Conservation (phyloP, 768 basidiomycete genomes). For the Boletus insuetus region DNA sequence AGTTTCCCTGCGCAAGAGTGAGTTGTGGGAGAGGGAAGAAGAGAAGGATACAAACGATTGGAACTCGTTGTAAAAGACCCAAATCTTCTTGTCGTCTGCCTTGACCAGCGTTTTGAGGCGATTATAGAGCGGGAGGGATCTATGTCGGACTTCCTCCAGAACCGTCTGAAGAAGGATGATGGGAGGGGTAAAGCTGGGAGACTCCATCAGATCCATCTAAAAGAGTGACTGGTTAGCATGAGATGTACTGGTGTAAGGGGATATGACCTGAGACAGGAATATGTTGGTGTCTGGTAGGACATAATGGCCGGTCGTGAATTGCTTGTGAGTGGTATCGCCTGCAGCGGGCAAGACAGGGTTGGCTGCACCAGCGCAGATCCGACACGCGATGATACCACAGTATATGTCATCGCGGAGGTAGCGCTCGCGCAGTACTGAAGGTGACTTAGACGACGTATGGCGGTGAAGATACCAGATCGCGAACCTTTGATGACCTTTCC, state of each 20-base stretch:
- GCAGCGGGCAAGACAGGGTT: constrained; percentile 51
- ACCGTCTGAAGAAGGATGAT: constrained; percentile 94
- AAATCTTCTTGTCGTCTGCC: constrained; percentile 81
- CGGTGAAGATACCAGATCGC: constrained; percentile 1
- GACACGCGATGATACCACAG: constrained; percentile 78
- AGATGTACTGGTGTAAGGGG: not conserved
- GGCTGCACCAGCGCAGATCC: constrained; percentile 47
- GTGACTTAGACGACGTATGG: not conserved
- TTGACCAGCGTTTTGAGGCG: constrained; percentile 82
- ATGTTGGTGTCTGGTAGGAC: constrained; percentile 94
- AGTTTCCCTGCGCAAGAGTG: constrained; percentile 57
- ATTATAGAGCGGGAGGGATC: constrained; percentile 90
- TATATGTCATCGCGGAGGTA: constrained; percentile 91
- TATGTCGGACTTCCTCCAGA: constrained; percentile 92
- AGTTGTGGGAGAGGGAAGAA: not conserved
- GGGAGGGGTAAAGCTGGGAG: constrained; percentile 67
- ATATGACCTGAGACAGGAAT: constrained; percentile 73
- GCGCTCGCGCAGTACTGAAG: constrained; percentile 81
- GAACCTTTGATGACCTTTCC: constrained; percentile 93
- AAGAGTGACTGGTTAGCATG: constrained; percentile 1
- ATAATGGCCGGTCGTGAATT: constrained; percentile 69
- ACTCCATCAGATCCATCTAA: constrained; percentile 94
- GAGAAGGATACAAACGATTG: constrained; percentile 53
- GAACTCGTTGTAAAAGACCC: constrained; percentile 87
- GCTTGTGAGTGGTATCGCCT: constrained; percentile 57